Conservation (phyloP, 345 rosid species). For the Atalantia buxifolia region DNA sequence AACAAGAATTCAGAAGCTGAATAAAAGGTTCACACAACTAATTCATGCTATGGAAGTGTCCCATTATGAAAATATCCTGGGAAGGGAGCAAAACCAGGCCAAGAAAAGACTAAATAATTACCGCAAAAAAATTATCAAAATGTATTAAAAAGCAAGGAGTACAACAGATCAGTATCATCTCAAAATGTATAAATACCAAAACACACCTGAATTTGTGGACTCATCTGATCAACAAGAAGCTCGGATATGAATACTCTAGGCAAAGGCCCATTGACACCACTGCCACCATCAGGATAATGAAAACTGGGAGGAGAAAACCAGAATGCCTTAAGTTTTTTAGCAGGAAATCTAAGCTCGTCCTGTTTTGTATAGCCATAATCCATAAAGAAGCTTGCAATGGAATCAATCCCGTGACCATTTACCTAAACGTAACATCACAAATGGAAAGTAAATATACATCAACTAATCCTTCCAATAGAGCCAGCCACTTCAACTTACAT, state of each 20-base stretch:
- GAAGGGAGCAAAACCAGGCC: neutral
- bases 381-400: conserved; percentile 72
- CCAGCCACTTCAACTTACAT: neutral
- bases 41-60: neutral
- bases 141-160: neutral
- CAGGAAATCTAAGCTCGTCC: conserved; percentile 88
- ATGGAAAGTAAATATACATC: neutral
- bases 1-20: neutral
- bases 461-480: neutral
- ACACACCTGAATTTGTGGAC: conserved; percentile 69
- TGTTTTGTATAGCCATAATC: conserved; percentile 72
- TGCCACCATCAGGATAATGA: conserved; percentile 36
- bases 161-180: neutral
- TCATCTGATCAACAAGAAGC: conserved; percentile 80
- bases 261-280: conserved; percentile 69
- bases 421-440: conserved; percentile 33
- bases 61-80: neutral
- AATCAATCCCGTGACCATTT: conserved; percentile 74
- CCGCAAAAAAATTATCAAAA: neutral
- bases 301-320: conserved; percentile 87
- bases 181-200: neutral
- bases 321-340: conserved; percentile 80
- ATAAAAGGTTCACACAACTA: neutral
- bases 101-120: neutral
- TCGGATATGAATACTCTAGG: conserved; percentile 91